Evolutionary conservation across 306 rosid species (phyloP), one percentile per base, ranked within the genome.

Genomic region (Gynostemma pentaphyllum): DNA sequence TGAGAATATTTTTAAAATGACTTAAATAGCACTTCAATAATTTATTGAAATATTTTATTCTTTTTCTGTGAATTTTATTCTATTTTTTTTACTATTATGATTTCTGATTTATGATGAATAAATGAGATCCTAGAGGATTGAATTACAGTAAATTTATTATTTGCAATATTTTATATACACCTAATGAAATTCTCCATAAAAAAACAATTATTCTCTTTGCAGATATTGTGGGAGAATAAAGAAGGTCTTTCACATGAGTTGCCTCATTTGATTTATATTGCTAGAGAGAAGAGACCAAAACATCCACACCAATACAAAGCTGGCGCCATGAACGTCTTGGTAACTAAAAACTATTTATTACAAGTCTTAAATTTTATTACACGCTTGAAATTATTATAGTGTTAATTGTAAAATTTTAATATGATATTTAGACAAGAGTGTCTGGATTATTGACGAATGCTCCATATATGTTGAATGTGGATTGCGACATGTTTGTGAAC

Each of bases 261-360:
- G 34, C 91, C 95, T 0, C 86, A 73, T 62, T 32, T 86, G 47
- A 68, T 89, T 2, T 89, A 86, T 45, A 7, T 82, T 22, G 78
- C 87, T 0, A 74, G 95, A 75, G 97, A 89, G 67, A 89, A 82
- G 65, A 70, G 60, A 23, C 80, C 70, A 9, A 9, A 70, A 1
- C 82, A 76, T 62, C 83, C 83, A 13, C 91, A 89, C 51, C 78
- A 72, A 3, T 72, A 78, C 61, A 89, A 89, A 69, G 97, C 95
- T 0, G 89, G 97, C 13, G 95, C 95, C 51, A 82, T 89, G 95
- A 89, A 89, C 49, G 87, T 79, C 36, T 29, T 89, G 72, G 95
- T 89, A 39, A 39, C 14, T 39, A 8, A 0, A 39, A 3, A 39
- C 7, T 9, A 34, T 37, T 9, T 10, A 9, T 23, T 7, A 8